phyloP scores from a whole-genome alignment of 805 yeast genomes.

The Kurtzmaniella fragi region DNA sequence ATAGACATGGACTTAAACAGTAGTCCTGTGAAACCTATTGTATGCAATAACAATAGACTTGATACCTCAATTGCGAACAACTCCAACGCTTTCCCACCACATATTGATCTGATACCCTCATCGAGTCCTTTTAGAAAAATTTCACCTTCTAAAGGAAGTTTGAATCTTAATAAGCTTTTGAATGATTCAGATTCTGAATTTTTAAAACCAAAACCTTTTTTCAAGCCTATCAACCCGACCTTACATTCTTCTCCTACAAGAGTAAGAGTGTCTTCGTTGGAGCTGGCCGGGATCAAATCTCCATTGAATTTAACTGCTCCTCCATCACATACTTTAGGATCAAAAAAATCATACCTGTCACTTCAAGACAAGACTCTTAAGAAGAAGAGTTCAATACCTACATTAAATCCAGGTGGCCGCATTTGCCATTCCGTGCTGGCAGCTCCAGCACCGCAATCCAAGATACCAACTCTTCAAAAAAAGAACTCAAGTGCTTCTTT shows the following conservation, averaged over 20 bases:
- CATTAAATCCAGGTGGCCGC: conserved; percentile 13
- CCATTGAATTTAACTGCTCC: conserved; percentile 1
- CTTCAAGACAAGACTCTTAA: conserved; percentile 12
- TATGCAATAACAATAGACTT: not conserved
- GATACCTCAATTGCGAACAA: not conserved
- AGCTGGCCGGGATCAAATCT: conserved; percentile 30
- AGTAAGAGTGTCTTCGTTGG: conserved; percentile 24
- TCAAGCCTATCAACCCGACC: conserved; percentile 1
- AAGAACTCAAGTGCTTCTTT: conserved; percentile 7
- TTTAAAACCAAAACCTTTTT: conserved; percentile 2
- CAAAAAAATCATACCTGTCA: conserved; percentile 7
- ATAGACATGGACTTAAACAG: conserved; percentile 1
- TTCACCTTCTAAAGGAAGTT: conserved; percentile 37
- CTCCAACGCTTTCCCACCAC: not conserved
- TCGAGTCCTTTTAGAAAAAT: conserved; percentile 22
- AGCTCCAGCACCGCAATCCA: conserved; percentile 9
- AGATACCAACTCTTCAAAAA: conserved; percentile 8
- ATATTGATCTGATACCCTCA: not conserved
- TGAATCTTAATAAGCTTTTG: conserved; percentile 30
- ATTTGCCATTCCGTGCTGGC: conserved; percentile 13
- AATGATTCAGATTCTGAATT: conserved; percentile 15
- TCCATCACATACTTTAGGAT: conserved; percentile 5
- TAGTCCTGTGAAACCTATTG: not conserved
- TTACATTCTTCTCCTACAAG: not conserved
- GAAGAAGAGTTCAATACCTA: conserved; percentile 13